Conservation (phyloP, 2,329 filamentous ascomycete species). For the Verticillium klebahnii region DNA sequence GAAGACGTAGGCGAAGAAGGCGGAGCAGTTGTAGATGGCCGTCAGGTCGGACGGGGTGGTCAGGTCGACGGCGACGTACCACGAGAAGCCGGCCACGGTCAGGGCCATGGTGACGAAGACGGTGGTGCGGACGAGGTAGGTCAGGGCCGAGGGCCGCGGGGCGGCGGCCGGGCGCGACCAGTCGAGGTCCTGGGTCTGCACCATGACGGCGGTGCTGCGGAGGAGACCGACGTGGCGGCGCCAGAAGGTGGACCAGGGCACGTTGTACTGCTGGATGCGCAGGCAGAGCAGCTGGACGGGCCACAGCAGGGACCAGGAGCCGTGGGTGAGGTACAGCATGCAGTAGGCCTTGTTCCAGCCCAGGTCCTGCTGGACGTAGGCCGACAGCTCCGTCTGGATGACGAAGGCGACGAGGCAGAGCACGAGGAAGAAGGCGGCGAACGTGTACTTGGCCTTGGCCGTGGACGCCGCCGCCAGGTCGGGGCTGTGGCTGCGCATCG, state of each 20-base stretch:
- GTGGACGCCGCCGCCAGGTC: constrained; percentile 34
- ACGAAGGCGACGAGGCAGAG: constrained; percentile 85
- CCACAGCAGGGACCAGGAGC: constrained; percentile 89
- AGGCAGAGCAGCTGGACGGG: constrained; percentile 77
- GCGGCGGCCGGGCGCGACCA: constrained; percentile 41
- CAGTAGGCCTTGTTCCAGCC: constrained; percentile 99
- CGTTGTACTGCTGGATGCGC: constrained; percentile 70
- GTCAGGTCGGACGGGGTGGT: constrained; percentile 92
- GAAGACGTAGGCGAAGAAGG: constrained; percentile 98
- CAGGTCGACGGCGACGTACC: constrained; percentile 92
- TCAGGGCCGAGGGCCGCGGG: constrained; percentile 35
- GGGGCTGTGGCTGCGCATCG: constrained; percentile 77
- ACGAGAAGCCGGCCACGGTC: constrained; percentile 85
- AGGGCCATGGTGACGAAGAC: constrained; percentile 78
- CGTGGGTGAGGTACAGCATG: constrained; percentile 97
- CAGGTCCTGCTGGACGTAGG: constrained; percentile 88
- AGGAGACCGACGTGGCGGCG: constrained; percentile 51
- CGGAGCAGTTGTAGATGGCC: constrained; percentile 98
- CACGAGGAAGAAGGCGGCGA: constrained; percentile 77
- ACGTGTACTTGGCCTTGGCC: constrained; percentile 72
- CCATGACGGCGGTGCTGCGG: constrained; percentile 67
- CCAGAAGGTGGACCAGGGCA: constrained; percentile 85
- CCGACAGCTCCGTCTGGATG: constrained; percentile 90
- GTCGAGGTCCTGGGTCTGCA: constrained; percentile 72
- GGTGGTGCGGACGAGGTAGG: constrained; percentile 76